Percentiles rank a stretch among this genome's conserved stretches.
phyloP scores from a whole-genome alignment of 805 yeast species.

The Spathaspora passalidarum region DNA sequence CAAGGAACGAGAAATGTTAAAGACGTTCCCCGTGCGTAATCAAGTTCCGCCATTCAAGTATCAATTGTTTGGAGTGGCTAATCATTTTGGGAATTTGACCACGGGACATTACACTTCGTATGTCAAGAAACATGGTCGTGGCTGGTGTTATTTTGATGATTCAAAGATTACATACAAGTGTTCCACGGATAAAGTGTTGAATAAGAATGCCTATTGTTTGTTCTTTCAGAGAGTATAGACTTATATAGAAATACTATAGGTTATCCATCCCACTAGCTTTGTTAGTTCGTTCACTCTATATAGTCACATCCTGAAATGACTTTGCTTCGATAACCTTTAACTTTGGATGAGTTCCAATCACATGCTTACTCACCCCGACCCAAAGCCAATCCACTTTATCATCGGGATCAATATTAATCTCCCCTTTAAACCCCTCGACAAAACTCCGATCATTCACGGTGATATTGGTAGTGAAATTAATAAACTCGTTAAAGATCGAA shows the following conservation, averaged over 20 bases:
- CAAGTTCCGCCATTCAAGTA: conserved; percentile 81
- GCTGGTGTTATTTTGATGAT: conserved; percentile 87
- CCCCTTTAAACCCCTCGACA: conserved; percentile 75
- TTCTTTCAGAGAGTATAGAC: conserved; percentile 56
- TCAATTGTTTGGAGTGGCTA: conserved; percentile 74
- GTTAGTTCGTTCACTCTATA: background rate
- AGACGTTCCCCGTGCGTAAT: conserved; percentile 59
- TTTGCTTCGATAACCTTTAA: conserved; percentile 24
- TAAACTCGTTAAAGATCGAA: conserved; percentile 82
- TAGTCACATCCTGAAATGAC: background rate
- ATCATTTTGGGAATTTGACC: conserved; percentile 77
- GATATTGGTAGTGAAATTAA: conserved; percentile 69
- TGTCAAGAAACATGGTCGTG: conserved; percentile 57
- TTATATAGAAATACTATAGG: background rate
- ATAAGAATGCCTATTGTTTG: conserved; percentile 77
- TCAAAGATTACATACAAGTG: conserved; percentile 57
- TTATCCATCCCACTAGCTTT: too few relatives aligned
- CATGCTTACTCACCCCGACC: conserved; percentile 59
- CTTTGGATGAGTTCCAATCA: conserved; percentile 56
- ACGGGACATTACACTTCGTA: conserved; percentile 90
- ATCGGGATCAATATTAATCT: conserved; percentile 45
- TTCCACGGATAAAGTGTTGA: conserved; percentile 52
- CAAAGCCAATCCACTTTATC: conserved; percentile 61
- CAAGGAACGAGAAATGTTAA: conserved; percentile 42
- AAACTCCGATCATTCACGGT: conserved; percentile 81